A percentile compares a stretch with the other conserved stretches of the same genome.
Conservation (phyloP, 208 protist species). For the Crithidia expoeki region DNA sequence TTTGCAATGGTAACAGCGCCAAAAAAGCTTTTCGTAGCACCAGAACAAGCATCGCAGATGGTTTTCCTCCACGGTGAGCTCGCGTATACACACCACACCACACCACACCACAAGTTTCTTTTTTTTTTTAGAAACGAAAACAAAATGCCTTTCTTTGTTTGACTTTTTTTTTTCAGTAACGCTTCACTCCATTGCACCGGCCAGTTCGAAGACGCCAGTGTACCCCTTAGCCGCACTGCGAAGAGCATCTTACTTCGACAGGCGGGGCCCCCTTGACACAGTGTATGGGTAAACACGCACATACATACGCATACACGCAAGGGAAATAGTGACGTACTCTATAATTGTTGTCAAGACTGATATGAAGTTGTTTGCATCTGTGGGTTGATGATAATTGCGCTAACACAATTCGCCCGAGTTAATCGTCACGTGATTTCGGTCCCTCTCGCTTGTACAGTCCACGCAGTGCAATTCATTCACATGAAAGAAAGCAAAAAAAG, state of each 20-base stretch:
- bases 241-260: constrained; percentile 40
- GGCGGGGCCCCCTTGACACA: constrained; percentile 21
- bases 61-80: too few species aligned
- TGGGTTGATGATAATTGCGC: constrained; percentile 17
- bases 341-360: too few species aligned
- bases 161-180: not conserved
- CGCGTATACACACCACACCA: too few species aligned
- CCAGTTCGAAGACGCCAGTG: constrained; percentile 42
- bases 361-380: not conserved
- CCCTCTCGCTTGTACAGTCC: not conserved
- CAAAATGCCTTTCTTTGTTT: too few species aligned
- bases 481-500: constrained; percentile 2
- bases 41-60: constrained; percentile 5
- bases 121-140: too few species aligned
- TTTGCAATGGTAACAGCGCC: too few species aligned
- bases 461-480: not conserved
- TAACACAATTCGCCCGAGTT: constrained; percentile 30
- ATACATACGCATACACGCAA: constrained; percentile 16
- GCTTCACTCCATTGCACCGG: constrained; percentile 21
- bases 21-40: constrained; percentile 1
- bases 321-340: too few species aligned
- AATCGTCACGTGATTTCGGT: constrained; percentile 10
- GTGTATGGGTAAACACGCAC: constrained; percentile 19
- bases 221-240: constrained; percentile 35
- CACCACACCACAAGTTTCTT: too few species aligned